phyloP scores from a whole-genome alignment of 495 filamentous ascomycete species.

The Penicillium roqueforti region DNA sequence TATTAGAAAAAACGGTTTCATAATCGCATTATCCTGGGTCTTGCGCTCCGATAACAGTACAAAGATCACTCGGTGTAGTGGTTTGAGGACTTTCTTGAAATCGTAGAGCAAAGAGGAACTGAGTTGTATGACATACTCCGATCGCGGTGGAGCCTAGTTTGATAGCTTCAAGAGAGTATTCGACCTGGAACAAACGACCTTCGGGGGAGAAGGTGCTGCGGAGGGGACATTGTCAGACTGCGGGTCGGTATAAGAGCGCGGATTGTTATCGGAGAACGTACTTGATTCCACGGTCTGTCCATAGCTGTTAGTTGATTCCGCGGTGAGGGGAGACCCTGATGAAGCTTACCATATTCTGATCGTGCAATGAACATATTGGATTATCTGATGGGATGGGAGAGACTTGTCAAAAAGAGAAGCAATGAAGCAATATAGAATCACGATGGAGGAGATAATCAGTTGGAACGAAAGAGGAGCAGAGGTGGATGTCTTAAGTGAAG shows the following conservation, averaged over 20 bases:
- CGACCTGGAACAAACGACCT: constrained; percentile 99
- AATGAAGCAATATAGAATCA: constrained; percentile 7
- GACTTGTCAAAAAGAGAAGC: constrained; percentile 1
- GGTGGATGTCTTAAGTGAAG: constrained; percentile 32
- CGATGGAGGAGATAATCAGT: constrained; percentile 10
- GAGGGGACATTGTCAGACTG: constrained; percentile 27
- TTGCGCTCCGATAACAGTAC: neutral
- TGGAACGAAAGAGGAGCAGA: constrained; percentile 18
- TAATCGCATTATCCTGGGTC: neutral
- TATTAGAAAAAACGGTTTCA: constrained; percentile 14
- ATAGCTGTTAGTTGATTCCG: constrained; percentile 32
- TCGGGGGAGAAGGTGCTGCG: constrained; percentile 97
- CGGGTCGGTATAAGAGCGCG: neutral
- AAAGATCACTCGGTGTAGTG: neutral
- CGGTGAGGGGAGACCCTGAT: constrained; percentile 19
- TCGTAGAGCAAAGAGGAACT: constrained; percentile 1
- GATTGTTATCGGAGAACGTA: constrained; percentile 43
- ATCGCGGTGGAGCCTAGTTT: constrained; percentile 98
- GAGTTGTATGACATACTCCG: constrained; percentile 56
- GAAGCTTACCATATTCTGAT: constrained; percentile 92
- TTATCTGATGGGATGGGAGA: constrained; percentile 15
- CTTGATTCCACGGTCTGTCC: constrained; percentile 96
- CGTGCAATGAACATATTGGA: constrained; percentile 97
- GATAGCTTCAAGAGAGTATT: constrained; percentile 99
- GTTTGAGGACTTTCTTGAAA: neutral